Base-by-base conservation (phyloP, 371 early-diverging fungal species). In the Mortierella sp. region DNA sequence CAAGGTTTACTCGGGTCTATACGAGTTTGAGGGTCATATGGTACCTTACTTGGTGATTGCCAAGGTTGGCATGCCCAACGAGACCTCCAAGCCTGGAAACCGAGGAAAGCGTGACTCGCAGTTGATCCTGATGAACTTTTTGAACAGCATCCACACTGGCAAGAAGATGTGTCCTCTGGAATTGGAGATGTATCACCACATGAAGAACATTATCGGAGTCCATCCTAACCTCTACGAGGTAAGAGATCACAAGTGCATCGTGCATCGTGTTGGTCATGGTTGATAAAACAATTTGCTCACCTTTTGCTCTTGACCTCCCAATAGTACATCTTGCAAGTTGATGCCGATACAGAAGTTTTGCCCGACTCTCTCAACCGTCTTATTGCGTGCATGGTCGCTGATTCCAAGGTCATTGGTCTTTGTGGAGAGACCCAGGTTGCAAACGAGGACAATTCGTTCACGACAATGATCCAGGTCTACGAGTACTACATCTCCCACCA, bases 71-170 rank as follows among this genome's bases (percentile, higher is more conserved):
- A 88, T 84, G 45, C 85, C 91, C 14, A 82, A 82, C 50, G 94
- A 95, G 78, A 85, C 87, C 44, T 67, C 80, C 64, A 92, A 91
- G 76, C 89, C 94, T 4, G 98, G 96, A 28, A 99, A 99, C 80
- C 88, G 99, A 57, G 99, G 99, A 72, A 99, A 99, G 84, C 92
- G 99, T 64, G 99, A 99, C 81, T 96, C 98, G 50, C 99, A 99
- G 84, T 86, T 99, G 80, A 85, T 99, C 28, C 85, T 96, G 71
- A 98, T 99, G 99, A 86, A 92, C 53, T 99, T 98, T 90, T 89
- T 99, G 69, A 94, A 95, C 80, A 93, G 95, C 60, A 94, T 99
- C 22, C 95, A 97, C 74, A 96, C 93, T 73, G 92, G 95, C 79
- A 91, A 95, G 50, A 76, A 76, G 58, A 93, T 97, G 93, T 88